A percentile compares a stretch with the other conserved stretches of the same genome.
phyloP scores from a whole-genome alignment of 768 basidiomycete species.

The Mycena kentingensis region DNA sequence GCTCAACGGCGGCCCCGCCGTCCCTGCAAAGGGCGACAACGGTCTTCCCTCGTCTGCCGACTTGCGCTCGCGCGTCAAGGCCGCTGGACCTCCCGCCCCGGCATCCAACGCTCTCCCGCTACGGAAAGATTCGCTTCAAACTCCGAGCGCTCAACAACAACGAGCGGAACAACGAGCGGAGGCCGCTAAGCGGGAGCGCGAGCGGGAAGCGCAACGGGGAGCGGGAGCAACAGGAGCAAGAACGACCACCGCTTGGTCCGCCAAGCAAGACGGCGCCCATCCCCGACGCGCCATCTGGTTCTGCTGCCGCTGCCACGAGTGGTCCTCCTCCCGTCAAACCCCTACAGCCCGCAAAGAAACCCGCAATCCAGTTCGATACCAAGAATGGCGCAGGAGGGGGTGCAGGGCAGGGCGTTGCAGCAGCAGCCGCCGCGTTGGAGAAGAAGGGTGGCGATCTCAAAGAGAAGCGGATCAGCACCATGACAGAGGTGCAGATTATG shows the following conservation, averaged over 20 bases:
- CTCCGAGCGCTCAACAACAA: conserved; percentile 36
- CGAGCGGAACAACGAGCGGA: conserved; percentile 31
- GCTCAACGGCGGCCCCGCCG: conserved; percentile 22
- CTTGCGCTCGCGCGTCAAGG: conserved; percentile 63
- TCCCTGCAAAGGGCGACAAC: conserved; percentile 40
- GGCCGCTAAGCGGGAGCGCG: conserved; percentile 34
- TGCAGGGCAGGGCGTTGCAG: conserved; percentile 42
- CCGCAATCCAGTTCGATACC: conserved; percentile 52
- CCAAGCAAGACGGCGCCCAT: conserved; percentile 37
- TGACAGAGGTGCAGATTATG: conserved; percentile 99
- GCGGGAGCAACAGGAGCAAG: conserved; percentile 36
- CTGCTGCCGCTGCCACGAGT: conserved; percentile 50
- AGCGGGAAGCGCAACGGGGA: conserved; percentile 38
- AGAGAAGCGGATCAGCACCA: conserved; percentile 90
- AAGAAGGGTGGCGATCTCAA: conserved; percentile 67
- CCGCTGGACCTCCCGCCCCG: conserved; percentile 48
- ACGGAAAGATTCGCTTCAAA: conserved; percentile 52
- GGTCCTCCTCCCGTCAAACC: conserved; percentile 72
- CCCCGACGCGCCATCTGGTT: conserved; percentile 41
- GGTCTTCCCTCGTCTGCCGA: conserved; percentile 66
- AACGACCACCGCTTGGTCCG: conserved; percentile 26
- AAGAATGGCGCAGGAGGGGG: conserved; percentile 49
- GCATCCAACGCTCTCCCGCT: conserved; percentile 37
- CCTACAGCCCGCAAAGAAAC: conserved; percentile 72
- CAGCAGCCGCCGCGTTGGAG: conserved; percentile 74